Evolutionary conservation across 257 asterid species (phyloP).

Genomic region (Solanum virginianum): DNA sequence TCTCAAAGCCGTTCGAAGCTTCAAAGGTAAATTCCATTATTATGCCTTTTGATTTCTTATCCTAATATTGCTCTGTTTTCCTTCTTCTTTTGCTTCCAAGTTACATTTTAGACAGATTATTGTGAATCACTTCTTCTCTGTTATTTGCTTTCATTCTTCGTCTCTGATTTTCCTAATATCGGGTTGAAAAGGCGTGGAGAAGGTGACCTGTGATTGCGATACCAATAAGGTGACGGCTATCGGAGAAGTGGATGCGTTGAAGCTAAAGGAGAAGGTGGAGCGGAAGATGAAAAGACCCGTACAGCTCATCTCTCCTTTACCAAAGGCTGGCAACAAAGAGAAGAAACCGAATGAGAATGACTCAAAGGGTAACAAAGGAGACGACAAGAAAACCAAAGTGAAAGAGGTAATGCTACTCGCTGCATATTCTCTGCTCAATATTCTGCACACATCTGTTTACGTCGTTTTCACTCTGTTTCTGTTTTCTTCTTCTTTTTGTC

Average conservation of each 20-base stretch:
- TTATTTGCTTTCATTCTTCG: background rate
- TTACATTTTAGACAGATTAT: background rate
- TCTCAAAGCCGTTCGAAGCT: conserved; percentile 32
- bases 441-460: background rate
- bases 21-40: conserved; percentile 27
- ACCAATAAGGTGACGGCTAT: conserved; percentile 43
- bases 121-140: background rate
- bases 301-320: conserved; percentile 49
- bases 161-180: background rate
- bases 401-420: conserved; percentile 12
- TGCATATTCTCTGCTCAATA: background rate
- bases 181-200: conserved; percentile 26
- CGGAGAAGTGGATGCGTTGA: conserved; percentile 54
- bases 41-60: background rate
- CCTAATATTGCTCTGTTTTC: background rate
- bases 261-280: conserved; percentile 50
- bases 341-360: conserved; percentile 17
- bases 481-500: background rate
- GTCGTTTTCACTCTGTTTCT: background rate
- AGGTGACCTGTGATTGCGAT: conserved; percentile 25
- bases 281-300: conserved; percentile 39
- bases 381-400: conserved; percentile 31
- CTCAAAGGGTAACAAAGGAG: background rate
- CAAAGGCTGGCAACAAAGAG: conserved; percentile 12
- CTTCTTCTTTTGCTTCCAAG: background rate